These are phyloP conservation scores for Ricinus communis DNA, from an alignment of 345 rosid genomes.

Conservation along the genomic window DNA sequence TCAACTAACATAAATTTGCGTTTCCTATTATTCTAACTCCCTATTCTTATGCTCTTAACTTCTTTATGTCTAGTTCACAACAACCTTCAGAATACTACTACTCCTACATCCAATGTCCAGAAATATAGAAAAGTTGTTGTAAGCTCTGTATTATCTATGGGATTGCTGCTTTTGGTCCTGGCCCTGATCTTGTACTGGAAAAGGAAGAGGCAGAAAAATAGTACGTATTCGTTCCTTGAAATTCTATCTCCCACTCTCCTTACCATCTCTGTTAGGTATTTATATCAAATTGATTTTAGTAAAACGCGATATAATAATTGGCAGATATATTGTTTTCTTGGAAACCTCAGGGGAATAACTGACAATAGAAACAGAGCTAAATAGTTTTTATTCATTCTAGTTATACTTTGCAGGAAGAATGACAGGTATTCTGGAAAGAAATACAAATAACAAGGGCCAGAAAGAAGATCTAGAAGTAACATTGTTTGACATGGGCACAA, in stretches of 20 bases:
- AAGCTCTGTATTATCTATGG: not conserved
- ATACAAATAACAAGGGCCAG: not conserved
- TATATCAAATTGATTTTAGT: not conserved
- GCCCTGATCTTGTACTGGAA: not conserved
- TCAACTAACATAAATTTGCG: not conserved
- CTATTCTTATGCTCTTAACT: not conserved
- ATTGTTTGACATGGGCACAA: not conserved
- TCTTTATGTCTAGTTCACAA: not conserved
- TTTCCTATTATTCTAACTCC: not conserved
- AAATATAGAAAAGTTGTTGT: not conserved
- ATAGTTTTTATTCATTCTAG: not conserved
- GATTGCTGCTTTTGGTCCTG: not conserved
- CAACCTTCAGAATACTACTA: too few relatives aligned
- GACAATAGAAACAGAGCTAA: not conserved
- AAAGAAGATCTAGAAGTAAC: not conserved
- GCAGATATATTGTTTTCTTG: not conserved
- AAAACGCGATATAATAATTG: not conserved
- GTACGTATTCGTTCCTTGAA: not conserved
- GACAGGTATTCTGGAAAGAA: not conserved
- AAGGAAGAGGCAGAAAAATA: constrained; percentile 4
- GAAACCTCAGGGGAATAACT: too few relatives aligned
- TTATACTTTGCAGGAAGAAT: not conserved
- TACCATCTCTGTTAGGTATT: too few relatives aligned
- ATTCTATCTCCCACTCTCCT: not conserved
- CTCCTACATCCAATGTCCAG: not conserved